Percentiles rank a stretch among this genome's conserved stretches.
These are phyloP conservation scores for Neurospora sp. DNA, from an alignment of 495 filamentous ascomycete species.

Conservation along the genomic window DNA sequence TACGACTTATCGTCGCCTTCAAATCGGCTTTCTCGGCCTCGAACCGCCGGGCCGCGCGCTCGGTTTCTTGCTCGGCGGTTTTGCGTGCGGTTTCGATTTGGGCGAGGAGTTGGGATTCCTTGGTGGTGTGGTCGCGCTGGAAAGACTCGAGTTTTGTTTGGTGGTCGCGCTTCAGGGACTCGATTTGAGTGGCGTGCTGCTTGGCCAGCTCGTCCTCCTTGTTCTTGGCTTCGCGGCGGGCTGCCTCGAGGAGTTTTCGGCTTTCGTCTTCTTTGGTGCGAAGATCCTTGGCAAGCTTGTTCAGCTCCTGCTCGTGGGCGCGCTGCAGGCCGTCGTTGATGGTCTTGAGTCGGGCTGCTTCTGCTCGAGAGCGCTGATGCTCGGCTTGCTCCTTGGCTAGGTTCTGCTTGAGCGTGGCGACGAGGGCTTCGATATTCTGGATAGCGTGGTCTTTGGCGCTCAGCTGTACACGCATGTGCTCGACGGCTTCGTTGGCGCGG, in stretches of 20 bases:
- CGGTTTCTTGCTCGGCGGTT: conserved; percentile 29
- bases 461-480: conserved; percentile 59
- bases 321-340: conserved; percentile 63
- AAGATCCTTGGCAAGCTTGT: conserved; percentile 21
- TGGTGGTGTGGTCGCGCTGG: background rate
- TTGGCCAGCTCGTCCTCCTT: conserved; percentile 27
- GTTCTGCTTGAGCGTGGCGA: conserved; percentile 51
- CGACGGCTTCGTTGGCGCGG: conserved; percentile 53
- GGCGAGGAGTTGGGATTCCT: background rate
- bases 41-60: conserved; percentile 24
- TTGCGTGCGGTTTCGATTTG: conserved; percentile 10
- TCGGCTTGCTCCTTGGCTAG: conserved; percentile 61
- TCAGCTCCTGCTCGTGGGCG: conserved; percentile 47
- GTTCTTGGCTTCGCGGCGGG: background rate
- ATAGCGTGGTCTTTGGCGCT: conserved; percentile 53
- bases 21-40: conserved; percentile 56
- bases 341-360: conserved; percentile 52
- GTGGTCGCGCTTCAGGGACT: background rate
- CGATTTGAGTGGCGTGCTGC: conserved; percentile 14
- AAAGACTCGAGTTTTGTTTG: conserved; percentile 16
- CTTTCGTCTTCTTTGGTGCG: conserved; percentile 8
- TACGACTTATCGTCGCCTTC: conserved; percentile 44
- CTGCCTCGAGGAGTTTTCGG: background rate
- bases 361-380: conserved; percentile 58
- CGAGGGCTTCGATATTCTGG: conserved; percentile 52